Conservation (phyloP, 306 rosid species). For the Quillaja saponaria region DNA sequence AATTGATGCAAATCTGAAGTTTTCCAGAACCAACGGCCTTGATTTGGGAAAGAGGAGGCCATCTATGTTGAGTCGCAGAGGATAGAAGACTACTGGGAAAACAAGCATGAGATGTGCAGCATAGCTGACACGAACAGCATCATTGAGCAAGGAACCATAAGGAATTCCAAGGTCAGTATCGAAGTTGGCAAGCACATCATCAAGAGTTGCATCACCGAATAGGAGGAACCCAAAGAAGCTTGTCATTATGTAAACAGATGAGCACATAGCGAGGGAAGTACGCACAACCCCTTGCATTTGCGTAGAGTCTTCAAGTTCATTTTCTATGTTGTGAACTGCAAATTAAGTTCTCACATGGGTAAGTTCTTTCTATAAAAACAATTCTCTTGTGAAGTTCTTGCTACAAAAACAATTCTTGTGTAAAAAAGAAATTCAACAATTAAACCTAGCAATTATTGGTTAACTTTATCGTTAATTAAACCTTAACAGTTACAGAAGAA, state of each 20-base stretch:
- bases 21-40: slow-evolving; percentile 63
- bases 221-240: slow-evolving; percentile 91
- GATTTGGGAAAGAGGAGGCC: slow-evolving; percentile 70
- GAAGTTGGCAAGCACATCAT: slow-evolving; percentile 85
- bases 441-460: background rate
- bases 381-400: background rate
- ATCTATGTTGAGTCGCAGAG: slow-evolving; percentile 73
- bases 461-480: no score
- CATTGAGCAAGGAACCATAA: slow-evolving; percentile 62
- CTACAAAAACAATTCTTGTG: background rate
- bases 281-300: slow-evolving; percentile 67
- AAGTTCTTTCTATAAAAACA: slow-evolving; percentile 4
- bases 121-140: slow-evolving; percentile 77
- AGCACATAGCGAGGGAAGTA: slow-evolving; percentile 65
- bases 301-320: slow-evolving; percentile 75
- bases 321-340: slow-evolving; percentile 79
- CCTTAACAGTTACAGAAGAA: background rate
- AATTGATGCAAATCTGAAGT: slow-evolving; percentile 59
- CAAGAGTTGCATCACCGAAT: slow-evolving; percentile 80
- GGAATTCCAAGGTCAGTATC: slow-evolving; percentile 85
- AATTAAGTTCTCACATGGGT: slow-evolving; percentile 29
- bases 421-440: background rate
- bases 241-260: slow-evolving; percentile 74
- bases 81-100: slow-evolving; percentile 77
- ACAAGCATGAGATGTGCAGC: slow-evolving; percentile 94